Percentiles rank a stretch among this genome's conserved stretches.
phyloP scores from a whole-genome alignment of 1,284 basidiomycete species.

The Hemileia vastatrix region DNA sequence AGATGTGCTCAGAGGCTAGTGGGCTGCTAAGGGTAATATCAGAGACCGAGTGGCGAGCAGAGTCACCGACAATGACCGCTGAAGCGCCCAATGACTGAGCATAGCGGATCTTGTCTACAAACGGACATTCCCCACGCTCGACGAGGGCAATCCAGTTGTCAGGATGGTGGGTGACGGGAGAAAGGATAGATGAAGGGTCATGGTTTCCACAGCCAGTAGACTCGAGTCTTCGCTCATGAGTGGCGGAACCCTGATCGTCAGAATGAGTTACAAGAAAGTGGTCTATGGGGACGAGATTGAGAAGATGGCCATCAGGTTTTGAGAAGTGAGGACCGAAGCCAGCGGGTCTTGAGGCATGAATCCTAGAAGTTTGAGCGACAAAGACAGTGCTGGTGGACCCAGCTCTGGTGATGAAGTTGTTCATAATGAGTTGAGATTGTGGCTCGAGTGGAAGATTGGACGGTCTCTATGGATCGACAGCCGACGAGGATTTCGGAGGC shows the following conservation, averaged over 20 bases:
- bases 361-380: slow-evolving; percentile 8
- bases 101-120: slow-evolving; percentile 71
- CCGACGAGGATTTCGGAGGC: no score
- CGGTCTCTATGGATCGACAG: no score
- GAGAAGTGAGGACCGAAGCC: slow-evolving; percentile 11
- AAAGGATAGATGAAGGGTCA: background rate
- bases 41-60: slow-evolving; percentile 5
- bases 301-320: slow-evolving; percentile 4
- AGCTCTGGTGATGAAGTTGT: no score
- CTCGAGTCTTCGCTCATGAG: no score
- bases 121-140: slow-evolving; percentile 73
- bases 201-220: no score
- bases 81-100: slow-evolving; percentile 72
- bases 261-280: no score
- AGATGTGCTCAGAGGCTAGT: background rate
- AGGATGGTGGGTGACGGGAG: slow-evolving; percentile 25
- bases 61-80: slow-evolving; percentile 78
- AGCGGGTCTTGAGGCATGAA: slow-evolving; percentile 7
- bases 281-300: background rate
- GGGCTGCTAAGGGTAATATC: background rate
- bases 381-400: slow-evolving; percentile 8
- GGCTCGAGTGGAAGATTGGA: no score
- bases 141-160: slow-evolving; percentile 76
- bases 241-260: no score
- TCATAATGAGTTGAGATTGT: no score